Conservation (phyloP, 2,329 filamentous ascomycete genomes). For the Exserohilum rostratum region DNA sequence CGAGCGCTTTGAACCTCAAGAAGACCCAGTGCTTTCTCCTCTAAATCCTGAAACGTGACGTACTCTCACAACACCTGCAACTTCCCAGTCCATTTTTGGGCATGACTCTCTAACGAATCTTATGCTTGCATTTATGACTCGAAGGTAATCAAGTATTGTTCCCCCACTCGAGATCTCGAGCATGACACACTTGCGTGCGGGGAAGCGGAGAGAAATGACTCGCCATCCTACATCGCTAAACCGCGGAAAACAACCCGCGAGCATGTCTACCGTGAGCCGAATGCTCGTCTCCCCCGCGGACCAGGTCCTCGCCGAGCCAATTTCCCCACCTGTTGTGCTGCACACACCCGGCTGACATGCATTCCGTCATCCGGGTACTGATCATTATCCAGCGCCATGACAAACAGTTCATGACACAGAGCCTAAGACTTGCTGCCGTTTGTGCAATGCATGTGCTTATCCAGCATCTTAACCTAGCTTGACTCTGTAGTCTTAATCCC, state of each 20-base stretch:
- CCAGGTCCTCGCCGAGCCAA: not conserved
- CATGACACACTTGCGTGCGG: conserved; percentile 7
- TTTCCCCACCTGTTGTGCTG: not conserved
- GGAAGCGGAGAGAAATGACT: conserved; percentile 10
- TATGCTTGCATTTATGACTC: not conserved
- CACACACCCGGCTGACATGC: not conserved
- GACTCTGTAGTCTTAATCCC: conserved; percentile 12
- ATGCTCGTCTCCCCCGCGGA: conserved; percentile 3
- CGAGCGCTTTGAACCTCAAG: no score
- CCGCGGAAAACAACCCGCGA: conserved; percentile 39
- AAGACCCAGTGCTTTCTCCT: no score
- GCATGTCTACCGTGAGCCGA: conserved; percentile 15
- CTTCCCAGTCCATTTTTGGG: not conserved
- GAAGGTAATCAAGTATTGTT: not conserved
- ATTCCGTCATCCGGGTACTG: conserved; percentile 6
- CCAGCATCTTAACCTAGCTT: not conserved
- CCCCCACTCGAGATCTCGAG: no score
- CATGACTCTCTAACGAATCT: not conserved
- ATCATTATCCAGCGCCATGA: not conserved
- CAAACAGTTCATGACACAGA: conserved; percentile 5
- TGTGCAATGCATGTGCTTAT: conserved; percentile 3
- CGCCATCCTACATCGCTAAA: not conserved
- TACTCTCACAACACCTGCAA: not conserved
- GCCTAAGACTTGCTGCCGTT: conserved; percentile 16
- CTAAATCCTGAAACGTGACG: no score